phyloP scores from a whole-genome alignment of 2,329 filamentous ascomycete genomes.

The Exophiala oligosperma region DNA sequence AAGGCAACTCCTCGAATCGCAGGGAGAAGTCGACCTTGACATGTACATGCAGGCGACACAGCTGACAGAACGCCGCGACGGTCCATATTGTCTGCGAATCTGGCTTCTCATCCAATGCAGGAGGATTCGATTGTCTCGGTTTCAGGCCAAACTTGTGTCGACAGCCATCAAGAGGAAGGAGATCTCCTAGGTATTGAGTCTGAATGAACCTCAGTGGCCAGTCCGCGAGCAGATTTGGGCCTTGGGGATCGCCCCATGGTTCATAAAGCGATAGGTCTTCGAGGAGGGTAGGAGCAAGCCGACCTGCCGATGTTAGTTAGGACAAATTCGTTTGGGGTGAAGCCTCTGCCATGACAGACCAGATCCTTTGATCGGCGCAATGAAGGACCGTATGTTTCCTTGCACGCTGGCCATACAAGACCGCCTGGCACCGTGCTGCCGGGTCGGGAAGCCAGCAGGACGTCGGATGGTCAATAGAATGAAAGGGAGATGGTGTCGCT shows the following conservation, averaged over 20 bases:
- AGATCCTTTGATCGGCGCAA: slow-evolving; percentile 27
- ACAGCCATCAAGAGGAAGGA: slow-evolving; percentile 46
- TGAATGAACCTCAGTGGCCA: slow-evolving; percentile 54
- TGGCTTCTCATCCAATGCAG: slow-evolving; percentile 41
- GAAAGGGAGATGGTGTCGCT: neutral
- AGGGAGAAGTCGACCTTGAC: slow-evolving; percentile 55
- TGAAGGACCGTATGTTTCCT: slow-evolving; percentile 28
- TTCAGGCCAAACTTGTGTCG: slow-evolving; percentile 62
- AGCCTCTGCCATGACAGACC: slow-evolving; percentile 18
- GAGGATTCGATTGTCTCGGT: slow-evolving; percentile 52
- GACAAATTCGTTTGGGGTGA: neutral
- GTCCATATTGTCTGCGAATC: slow-evolving; percentile 52
- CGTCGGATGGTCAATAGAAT: neutral
- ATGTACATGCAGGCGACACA: slow-evolving; percentile 63
- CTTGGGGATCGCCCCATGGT: slow-evolving; percentile 48
- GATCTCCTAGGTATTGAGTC: slow-evolving; percentile 32
- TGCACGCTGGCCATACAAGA: slow-evolving; percentile 30
- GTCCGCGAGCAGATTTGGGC: slow-evolving; percentile 57
- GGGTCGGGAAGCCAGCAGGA: slow-evolving; percentile 12
- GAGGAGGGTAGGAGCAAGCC: slow-evolving; percentile 48
- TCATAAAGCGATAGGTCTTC: slow-evolving; percentile 55
- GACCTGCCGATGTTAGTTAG: slow-evolving; percentile 21
- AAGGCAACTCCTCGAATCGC: slow-evolving; percentile 40
- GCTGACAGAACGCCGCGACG: slow-evolving; percentile 61
- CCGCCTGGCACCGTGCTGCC: slow-evolving; percentile 2